These are phyloP conservation scores for Acanthamoeba culbertsoni DNA, from an alignment of 208 protist genomes.

Conservation along the genomic window DNA sequence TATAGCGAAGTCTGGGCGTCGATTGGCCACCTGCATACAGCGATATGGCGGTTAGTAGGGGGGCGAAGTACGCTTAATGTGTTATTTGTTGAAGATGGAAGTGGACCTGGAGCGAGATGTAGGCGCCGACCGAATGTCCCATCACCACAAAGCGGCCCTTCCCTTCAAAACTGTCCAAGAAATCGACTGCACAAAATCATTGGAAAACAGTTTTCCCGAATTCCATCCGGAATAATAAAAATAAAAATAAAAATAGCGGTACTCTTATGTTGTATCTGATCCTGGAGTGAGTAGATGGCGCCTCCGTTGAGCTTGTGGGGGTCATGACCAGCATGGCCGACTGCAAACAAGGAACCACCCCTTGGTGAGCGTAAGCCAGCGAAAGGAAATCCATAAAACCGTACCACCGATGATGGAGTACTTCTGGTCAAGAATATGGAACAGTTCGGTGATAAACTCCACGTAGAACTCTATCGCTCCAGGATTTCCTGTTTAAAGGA, in stretches of 20 bases:
- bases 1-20: not conserved
- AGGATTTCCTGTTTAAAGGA: slow-evolving; percentile 3
- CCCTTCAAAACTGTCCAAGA: not conserved
- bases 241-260: not conserved
- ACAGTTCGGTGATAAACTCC: slow-evolving; percentile 10
- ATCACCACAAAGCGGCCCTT: slow-evolving; percentile 29
- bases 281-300: slow-evolving; percentile 4
- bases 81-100: not conserved
- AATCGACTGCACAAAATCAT: not conserved
- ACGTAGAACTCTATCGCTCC: slow-evolving; percentile 34
- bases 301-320: not conserved
- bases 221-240: not conserved
- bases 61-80: too few species aligned
- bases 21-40: not conserved
- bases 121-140: slow-evolving; percentile 38
- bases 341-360: not conserved
- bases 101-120: slow-evolving; percentile 5
- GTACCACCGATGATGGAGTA: not conserved
- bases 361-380: too few species aligned
- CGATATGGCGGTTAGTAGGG: too few species aligned
- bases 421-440: not conserved
- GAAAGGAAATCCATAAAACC: too few species aligned
- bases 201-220: too few species aligned
- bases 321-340: not conserved
- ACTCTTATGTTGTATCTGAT: slow-evolving; percentile 49